Base-by-base conservation (phyloP, 2,329 filamentous ascomycete genomes). In the Sporothrix euskadiensis region DNA sequence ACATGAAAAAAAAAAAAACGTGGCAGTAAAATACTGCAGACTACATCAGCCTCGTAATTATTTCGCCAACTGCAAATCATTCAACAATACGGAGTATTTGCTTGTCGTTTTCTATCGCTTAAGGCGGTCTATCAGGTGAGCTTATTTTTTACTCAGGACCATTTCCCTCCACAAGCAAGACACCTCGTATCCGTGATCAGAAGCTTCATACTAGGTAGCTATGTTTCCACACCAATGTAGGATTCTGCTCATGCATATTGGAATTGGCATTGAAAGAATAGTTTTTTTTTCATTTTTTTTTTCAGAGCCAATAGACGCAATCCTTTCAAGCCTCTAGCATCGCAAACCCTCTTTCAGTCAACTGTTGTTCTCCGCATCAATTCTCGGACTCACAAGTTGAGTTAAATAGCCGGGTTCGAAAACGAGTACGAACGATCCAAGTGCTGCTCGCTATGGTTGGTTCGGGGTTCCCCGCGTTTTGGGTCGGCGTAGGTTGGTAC, bases 361-460 rank as follows among this genome's bases (percentile, higher is more conserved):
- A 22, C 5, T 7, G 41, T 41, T 39, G 19, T 63, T 44, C 19
- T n/a, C 35, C 19, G 35, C 59, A 44, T 19, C 44, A 4, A 49
- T 14, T 22, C 19, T 6, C n/a, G 61, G n/a, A 26, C 16, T 65
- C 26, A 26, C 19, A 26, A 26, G 52, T 3, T 39, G 1, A 26
- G 10, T 10, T 26, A 41, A 9, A 26, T 22, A 19, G n/a, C 61
- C 5, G 61, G 61, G 32, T 8, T 66, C 39, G 39, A 47, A 66
- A 44, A 66, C 61, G 61, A 66, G 39, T 66, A 66, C 61, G 61
- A 66, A 66, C 39, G 6, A 65, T 30, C 61, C 0, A 32, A 6
- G 52, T 22, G 59, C 16, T 35, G 19, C 19, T 63, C 39, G 32
- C 16, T 19, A 9, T 6, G 16, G 4, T 22, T 63, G 59, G 8